Conservation (phyloP, 495 filamentous ascomycete genomes). For the Lasiosphaeria ovina region DNA sequence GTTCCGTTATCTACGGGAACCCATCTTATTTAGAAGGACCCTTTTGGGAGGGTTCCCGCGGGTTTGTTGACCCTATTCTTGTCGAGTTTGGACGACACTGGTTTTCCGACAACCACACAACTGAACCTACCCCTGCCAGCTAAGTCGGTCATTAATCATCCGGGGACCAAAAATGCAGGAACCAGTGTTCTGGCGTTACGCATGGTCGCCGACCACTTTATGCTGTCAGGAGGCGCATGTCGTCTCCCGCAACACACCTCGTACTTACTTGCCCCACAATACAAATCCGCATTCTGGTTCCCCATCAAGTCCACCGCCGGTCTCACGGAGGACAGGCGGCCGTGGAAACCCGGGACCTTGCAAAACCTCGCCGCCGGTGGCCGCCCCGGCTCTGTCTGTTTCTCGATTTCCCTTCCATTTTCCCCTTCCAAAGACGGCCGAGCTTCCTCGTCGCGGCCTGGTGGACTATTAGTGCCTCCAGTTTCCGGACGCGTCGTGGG, state of each 20-base stretch:
- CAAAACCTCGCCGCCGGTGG: constrained; percentile 1
- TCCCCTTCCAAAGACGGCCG: neutral
- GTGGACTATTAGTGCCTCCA: neutral
- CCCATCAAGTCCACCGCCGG: no score
- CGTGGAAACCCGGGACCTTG: constrained; percentile 8
- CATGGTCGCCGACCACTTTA: constrained; percentile 34
- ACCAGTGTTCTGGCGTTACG: constrained; percentile 26
- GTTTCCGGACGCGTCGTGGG: no score
- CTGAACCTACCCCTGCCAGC: no score
- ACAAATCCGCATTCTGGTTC: no score
- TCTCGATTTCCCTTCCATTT: neutral
- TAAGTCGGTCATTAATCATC: neutral
- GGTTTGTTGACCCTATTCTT: no score
- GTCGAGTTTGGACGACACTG: no score
- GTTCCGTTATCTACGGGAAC: neutral
- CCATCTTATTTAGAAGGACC: no score
- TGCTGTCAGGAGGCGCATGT: neutral
- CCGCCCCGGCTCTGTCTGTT: neutral
- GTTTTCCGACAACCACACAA: no score
- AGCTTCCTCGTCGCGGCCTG: neutral
- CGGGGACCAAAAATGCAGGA: constrained; percentile 21
- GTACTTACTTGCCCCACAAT: no score
- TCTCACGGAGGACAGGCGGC: neutral
- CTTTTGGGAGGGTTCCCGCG: no score
- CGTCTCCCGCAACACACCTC: neutral